phyloP scores from a whole-genome alignment of 2,329 filamentous ascomycete genomes.

The Fusarium haematococcum region DNA sequence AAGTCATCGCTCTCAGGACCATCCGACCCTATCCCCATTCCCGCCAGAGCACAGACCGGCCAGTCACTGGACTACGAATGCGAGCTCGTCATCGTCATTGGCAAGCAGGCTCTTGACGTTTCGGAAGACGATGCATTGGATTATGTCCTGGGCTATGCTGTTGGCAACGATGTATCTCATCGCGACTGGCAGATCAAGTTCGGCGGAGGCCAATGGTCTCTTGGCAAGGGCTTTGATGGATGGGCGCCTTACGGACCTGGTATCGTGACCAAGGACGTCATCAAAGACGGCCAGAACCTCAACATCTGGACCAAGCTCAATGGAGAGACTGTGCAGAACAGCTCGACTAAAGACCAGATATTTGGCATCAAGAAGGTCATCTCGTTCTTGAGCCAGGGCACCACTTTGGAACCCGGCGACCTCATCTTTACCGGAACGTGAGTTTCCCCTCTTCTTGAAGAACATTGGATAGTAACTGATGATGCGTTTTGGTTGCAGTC shows the following conservation, averaged over 20 bases:
- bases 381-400: neutral
- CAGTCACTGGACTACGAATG: neutral
- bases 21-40: neutral
- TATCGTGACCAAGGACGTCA: neutral
- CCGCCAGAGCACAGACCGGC: neutral
- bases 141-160: neutral
- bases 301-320: neutral
- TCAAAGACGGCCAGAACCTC: neutral
- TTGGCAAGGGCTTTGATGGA: neutral
- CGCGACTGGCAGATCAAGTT: neutral
- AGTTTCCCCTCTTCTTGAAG: neutral
- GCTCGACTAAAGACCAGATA: neutral
- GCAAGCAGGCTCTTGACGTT: neutral
- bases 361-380: neutral
- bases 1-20: neutral
- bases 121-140: neutral
- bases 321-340: neutral
- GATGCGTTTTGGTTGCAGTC: neutral
- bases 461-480: neutral
- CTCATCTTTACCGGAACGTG: neutral
- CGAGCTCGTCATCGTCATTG: neutral
- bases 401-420: neutral
- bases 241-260: neutral
- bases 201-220: neutral
- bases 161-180: neutral